Evolutionary conservation across 352 stramenopile genomes (phyloP).

Genomic region (Globisporangium okanoganense): DNA sequence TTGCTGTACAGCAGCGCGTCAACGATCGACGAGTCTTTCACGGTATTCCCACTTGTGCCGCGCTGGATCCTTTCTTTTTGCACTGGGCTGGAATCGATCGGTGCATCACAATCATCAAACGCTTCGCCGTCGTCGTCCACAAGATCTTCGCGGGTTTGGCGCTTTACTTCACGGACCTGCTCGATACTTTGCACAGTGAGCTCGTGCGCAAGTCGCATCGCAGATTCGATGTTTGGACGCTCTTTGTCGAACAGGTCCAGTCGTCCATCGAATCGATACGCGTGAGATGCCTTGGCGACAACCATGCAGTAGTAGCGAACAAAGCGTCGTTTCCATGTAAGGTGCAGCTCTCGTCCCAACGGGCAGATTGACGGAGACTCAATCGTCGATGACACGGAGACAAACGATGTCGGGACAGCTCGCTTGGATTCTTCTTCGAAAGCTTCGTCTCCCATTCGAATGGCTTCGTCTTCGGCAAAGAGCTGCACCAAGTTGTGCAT

Average conservation of each 20-base stretch:
- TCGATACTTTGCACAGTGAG: conserved; percentile 74
- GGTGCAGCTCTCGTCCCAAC: conserved; percentile 56
- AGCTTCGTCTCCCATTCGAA: conserved; percentile 42
- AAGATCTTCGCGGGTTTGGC: conserved; percentile 30
- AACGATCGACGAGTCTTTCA: conserved; percentile 65
- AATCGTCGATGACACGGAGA: conserved; percentile 16
- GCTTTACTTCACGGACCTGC: conserved; percentile 52
- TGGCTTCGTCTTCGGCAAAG: conserved; percentile 79
- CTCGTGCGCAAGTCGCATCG: conserved; percentile 69
- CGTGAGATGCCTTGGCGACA: conserved; percentile 68
- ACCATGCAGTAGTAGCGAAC: conserved; percentile 86
- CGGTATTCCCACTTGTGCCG: conserved; percentile 14
- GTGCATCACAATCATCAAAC: conserved; percentile 9
- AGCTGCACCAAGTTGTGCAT: conserved; percentile 85
- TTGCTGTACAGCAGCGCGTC: conserved; percentile 79
- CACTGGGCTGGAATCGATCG: conserved; percentile 15
- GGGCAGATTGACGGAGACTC: conserved; percentile 28
- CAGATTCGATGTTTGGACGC: conserved; percentile 78
- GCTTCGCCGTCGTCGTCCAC: conserved; percentile 23
- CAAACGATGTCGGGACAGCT: conserved; percentile 32
- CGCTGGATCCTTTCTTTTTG: conserved; percentile 17
- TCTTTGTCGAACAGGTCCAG: conserved; percentile 76
- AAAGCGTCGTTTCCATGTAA: conserved; percentile 80
- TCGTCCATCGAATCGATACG: conserved; percentile 69
- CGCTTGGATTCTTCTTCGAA: conserved; percentile 24